Percentiles rank a stretch among this genome's conserved stretches.
phyloP scores from a whole-genome alignment of 1,284 basidiomycete species.

The Papiliotrema flavescens region DNA sequence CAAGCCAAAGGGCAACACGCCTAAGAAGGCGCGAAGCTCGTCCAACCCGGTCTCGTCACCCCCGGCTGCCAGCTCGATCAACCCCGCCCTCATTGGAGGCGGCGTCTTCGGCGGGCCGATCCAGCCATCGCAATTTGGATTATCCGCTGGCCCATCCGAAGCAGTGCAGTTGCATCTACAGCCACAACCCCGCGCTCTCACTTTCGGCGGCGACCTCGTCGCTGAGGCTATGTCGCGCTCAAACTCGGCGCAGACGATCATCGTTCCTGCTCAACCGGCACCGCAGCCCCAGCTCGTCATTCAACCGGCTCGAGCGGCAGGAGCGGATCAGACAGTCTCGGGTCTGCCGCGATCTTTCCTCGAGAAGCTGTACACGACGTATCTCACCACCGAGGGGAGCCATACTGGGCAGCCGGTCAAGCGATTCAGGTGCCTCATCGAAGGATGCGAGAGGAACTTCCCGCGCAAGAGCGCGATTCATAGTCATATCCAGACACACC shows the following conservation, averaged over 20 bases:
- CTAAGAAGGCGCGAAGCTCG: constrained; percentile 15
- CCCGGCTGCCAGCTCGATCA: neutral
- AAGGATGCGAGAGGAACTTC: constrained; percentile 49
- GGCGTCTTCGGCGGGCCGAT: neutral
- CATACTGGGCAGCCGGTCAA: constrained; percentile 25
- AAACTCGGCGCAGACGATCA: neutral
- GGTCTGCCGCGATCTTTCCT: constrained; percentile 27
- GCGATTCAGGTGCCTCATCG: constrained; percentile 50
- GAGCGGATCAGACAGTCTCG: neutral
- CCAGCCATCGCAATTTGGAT: neutral
- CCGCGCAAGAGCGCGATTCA: constrained; percentile 52
- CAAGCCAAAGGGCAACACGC: constrained; percentile 31
- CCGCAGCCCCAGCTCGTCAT: constrained; percentile 19
- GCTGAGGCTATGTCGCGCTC: constrained; percentile 10
- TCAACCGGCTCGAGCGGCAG: constrained; percentile 13
- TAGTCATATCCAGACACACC: constrained; percentile 52
- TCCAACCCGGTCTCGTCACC: constrained; percentile 10
- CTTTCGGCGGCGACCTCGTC: constrained; percentile 19
- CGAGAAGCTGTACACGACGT: constrained; percentile 28
- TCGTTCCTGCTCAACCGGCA: neutral
- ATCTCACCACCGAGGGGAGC: constrained; percentile 28
- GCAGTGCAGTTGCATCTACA: neutral
- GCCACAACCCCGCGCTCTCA: neutral
- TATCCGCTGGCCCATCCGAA: neutral
- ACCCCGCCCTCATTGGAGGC: neutral